phyloP scores from a whole-genome alignment of 108 stramenopile genomes.

The Fistulifera pelliculosa region DNA sequence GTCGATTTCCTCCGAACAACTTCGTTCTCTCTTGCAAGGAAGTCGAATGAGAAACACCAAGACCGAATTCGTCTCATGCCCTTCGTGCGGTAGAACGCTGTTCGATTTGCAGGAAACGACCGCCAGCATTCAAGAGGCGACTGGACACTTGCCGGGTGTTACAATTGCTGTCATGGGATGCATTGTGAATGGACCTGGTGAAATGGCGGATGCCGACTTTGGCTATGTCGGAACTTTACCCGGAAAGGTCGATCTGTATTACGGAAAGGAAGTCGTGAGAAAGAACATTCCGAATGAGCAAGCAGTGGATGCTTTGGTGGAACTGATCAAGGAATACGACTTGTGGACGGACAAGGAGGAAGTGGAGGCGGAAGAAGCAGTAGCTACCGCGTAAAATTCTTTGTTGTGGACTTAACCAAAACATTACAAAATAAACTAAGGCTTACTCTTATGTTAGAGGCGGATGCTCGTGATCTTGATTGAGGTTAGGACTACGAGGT shows the following conservation, averaged over 20 bases:
- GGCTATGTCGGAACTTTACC: constrained; percentile 95
- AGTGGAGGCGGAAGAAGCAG: constrained; percentile 47
- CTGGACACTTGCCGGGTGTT: constrained; percentile 94
- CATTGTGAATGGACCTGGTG: constrained; percentile 97
- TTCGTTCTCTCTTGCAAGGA: constrained; percentile 88
- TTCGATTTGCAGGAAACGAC: constrained; percentile 97
- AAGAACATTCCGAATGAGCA: constrained; percentile 87
- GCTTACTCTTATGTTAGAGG: too few relatives aligned
- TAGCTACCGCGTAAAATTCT: constrained; percentile 8
- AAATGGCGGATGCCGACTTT: constrained; percentile 98
- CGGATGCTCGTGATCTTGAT: too few relatives aligned
- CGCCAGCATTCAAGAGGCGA: constrained; percentile 79
- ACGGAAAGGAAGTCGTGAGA: constrained; percentile 92
- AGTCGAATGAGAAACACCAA: constrained; percentile 94
- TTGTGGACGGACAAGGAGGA: constrained; percentile 92
- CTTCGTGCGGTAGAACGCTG: constrained; percentile 94
- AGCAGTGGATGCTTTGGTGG: constrained; percentile 85
- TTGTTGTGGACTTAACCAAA: too few relatives aligned
- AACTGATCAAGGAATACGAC: constrained; percentile 92
- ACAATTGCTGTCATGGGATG: constrained; percentile 98
- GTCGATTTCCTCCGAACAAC: constrained; percentile 78
- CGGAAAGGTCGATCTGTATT: constrained; percentile 93
- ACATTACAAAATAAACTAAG: too few relatives aligned
- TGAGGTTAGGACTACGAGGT: too few relatives aligned
- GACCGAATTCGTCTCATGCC: constrained; percentile 98